Percentiles rank a stretch among this genome's conserved stretches.
These are phyloP conservation scores for Nothopassalora personata DNA, from an alignment of 2,329 filamentous ascomycete genomes.

Conservation along the genomic window DNA sequence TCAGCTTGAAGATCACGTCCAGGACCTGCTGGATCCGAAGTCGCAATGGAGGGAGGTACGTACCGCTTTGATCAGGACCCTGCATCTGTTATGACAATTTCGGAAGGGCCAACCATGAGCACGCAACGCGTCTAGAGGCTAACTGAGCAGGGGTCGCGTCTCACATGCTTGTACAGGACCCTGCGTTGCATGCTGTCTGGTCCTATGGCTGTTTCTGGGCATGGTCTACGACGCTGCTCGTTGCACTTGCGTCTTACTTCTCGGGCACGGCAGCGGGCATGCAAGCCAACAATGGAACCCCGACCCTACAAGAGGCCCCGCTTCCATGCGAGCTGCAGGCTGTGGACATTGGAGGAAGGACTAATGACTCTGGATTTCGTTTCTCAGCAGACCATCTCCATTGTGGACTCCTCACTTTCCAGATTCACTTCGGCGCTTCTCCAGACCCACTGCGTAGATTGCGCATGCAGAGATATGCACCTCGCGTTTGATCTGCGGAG, in stretches of 20 bases:
- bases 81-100: neutral
- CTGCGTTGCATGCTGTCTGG: neutral
- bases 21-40: neutral
- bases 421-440: neutral
- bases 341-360: neutral
- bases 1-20: neutral
- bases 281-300: neutral
- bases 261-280: no score
- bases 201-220: neutral
- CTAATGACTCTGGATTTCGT: neutral
- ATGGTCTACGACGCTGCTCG: neutral
- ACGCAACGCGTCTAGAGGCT: neutral
- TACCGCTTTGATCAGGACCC: neutral
- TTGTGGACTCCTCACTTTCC: neutral
- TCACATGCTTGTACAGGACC: neutral
- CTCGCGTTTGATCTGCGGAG: neutral
- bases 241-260: neutral
- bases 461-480: neutral
- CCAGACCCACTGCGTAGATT: neutral
- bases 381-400: no score
- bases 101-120: neutral
- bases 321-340: neutral
- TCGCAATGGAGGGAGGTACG: neutral
- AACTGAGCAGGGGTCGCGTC: neutral
- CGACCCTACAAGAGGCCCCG: neutral